Evolutionary conservation across 2,329 filamentous ascomycete genomes (phyloP), one percentile per base, ranked within the genome.

Genomic region (Hypoxylon sp.): DNA sequence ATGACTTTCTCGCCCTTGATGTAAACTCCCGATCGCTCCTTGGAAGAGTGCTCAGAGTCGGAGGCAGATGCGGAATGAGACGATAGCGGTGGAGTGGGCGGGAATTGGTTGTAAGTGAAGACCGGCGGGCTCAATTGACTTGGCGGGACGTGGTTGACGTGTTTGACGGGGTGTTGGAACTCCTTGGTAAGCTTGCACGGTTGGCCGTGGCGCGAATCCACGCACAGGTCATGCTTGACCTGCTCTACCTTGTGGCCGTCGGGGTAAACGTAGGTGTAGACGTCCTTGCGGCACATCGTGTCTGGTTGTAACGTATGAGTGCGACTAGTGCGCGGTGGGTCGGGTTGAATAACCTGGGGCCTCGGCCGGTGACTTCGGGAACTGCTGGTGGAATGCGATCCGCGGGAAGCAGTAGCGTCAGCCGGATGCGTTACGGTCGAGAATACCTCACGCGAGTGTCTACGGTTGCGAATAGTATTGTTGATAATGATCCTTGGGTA

Each of bases 211-310:
- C 80, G 80, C 50, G 83, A 80, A 17, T 78, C 72, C 10, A 76
- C 69, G 79, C 84, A 84, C 42, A 80, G 75, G 1, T 72, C 67
- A 7, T 72, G 73, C 32, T 79, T 74, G 6, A 78, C 75, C 60
- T 81, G 80, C 53, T 79, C 77, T 37, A 74, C 71, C 54, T 76
- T 74, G 53, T 77, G 80, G 63, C 83, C 83, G 75, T 86, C 82
- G 2, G 84, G 80, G 79, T 82, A 82, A 73, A 82, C 74, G 74
- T 84, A 82, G 35, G 82, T 79, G 79, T 81, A 85, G 55, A 83
- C 69, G 72, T 85, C 80, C 66, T 81, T 83, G 68, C 81, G 81
- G 78, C 85, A 87, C 85, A 87, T 87, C 53, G 79, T 82, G 80
- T 74, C 59, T 44, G 65, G 15, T 61, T 56, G 51, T 63, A 70